Base-by-base conservation (phyloP, 352 stramenopile genomes). In the Globisporangium middletonii region DNA sequence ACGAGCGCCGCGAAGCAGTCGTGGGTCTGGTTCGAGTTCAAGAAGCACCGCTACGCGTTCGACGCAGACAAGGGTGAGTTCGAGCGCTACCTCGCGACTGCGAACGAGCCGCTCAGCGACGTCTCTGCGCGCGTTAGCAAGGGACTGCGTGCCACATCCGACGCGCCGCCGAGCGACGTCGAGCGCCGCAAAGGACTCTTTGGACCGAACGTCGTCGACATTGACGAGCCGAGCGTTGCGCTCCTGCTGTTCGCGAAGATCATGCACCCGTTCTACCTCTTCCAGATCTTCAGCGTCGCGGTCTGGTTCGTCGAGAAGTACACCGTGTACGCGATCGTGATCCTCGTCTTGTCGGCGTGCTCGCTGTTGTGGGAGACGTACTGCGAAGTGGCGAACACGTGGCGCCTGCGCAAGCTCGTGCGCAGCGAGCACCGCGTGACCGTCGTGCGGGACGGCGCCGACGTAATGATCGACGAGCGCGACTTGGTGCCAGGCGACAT, bases 241-340 rank as follows among this genome's bases (percentile, higher is more conserved):
- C 63, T 66, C 51, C 60, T 89, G 28, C 47, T 89, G 19, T 78
- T 86, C 53, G 35, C 68, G 33, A 89, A 89, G 57, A 56, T 89
- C 27, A 44, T 87, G n/a, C 82, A 92, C 30, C 82, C 79, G 51
- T 92, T 89, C 62, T 92, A 92, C 64, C 62, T 92, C 19, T 89
- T 92, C 60, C 82, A 92, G 57, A 57, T 86, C 15, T 53, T 77
- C 35, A 88, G 79, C 45, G 76, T 72, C 4, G 19, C 80, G 18
- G 68, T 92, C 45, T 92, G 83, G 83, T 61, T 90, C 41, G 69
- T 65, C 43, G 75, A 90, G 59, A 53, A 53, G 6, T 92, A 92
- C 53, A 75, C 59, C 23, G 77, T 76, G 1, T 92, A 92, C 53
- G 71, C 82, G 18, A 50, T 81, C 35, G 65, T 88, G 18, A 83